Evolutionary conservation across 768 basidiomycete species (phyloP).

Genomic region (Sistotremastrum suecicum): DNA sequence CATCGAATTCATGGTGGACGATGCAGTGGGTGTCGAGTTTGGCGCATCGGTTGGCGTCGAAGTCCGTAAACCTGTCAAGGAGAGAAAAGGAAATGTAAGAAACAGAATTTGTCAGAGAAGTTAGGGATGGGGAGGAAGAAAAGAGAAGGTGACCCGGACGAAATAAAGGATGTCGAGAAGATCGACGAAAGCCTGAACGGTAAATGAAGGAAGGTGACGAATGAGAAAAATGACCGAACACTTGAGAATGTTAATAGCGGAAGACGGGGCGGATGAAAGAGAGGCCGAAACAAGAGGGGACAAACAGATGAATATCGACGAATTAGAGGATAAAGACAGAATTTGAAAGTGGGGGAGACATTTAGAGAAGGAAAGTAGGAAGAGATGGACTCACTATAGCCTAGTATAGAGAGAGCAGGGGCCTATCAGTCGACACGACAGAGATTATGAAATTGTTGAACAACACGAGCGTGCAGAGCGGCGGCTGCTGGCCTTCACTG

Average conservation of each 20-base stretch:
- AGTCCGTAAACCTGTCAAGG: slow-evolving; percentile 3
- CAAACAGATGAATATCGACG: neutral
- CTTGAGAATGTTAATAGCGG: slow-evolving; percentile 13
- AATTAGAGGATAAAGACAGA: no score
- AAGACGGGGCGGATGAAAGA: slow-evolving; percentile 16
- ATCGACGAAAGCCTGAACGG: neutral
- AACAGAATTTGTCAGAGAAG: neutral
- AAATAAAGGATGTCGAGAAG: neutral
- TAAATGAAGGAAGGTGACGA: slow-evolving; percentile 3
- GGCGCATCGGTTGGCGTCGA: no score
- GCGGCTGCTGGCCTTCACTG: no score
- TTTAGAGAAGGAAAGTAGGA: no score
- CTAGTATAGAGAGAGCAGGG: no score
- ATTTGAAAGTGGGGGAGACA: no score
- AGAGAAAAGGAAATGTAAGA: neutral
- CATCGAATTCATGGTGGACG: slow-evolving; percentile 28
- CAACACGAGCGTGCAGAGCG: no score
- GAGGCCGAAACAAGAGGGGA: slow-evolving; percentile 16
- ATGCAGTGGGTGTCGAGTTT: slow-evolving; percentile 1
- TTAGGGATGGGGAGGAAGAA: neutral
- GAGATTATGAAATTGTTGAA: no score
- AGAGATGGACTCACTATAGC: no score
- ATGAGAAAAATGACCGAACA: slow-evolving; percentile 2
- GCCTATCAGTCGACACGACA: no score
- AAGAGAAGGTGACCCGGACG: neutral